A percentile compares a stretch with the other conserved stretches of the same genome.
These are phyloP conservation scores for Cylindricascospora bacillispora DNA, from an alignment of 1,139 yeast species.

Conservation along the genomic window DNA sequence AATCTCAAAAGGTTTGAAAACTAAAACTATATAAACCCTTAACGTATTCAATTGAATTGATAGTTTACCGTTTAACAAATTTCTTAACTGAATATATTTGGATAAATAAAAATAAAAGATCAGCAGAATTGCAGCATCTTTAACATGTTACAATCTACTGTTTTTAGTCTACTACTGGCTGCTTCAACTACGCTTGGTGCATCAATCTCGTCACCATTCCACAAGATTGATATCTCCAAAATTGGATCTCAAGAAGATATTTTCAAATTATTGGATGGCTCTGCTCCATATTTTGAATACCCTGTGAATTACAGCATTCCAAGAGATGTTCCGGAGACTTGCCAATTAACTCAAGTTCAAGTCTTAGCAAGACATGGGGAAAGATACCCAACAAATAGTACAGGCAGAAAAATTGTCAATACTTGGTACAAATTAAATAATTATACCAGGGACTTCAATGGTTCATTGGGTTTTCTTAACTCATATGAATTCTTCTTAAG, in stretches of 20 bases:
- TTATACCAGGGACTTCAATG: conserved; percentile 18
- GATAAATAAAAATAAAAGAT: too few relatives aligned
- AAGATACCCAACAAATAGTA: conserved; percentile 40
- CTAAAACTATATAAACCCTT: too few relatives aligned
- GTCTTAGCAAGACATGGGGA: conserved; percentile 61
- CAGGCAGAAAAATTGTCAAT: conserved; percentile 18
- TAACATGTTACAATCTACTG: too few relatives aligned
- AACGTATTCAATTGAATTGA: too few relatives aligned
- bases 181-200: not conserved
- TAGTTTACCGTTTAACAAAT: too few relatives aligned
- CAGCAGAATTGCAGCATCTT: too few relatives aligned
- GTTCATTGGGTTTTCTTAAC: conserved; percentile 29
- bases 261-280: conserved; percentile 12
- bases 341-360: conserved; percentile 52
- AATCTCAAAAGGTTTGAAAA: too few relatives aligned
- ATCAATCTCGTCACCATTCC: not conserved
- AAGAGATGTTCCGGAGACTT: conserved; percentile 23
- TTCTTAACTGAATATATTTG: too few relatives aligned
- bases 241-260: conserved; percentile 10
- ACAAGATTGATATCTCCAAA: conserved; percentile 3
- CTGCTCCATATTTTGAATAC: conserved; percentile 12
- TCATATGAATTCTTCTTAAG: conserved; percentile 26
- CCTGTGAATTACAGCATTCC: conserved; percentile 10
- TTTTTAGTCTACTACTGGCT: too few relatives aligned
- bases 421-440: conserved; percentile 19